A percentile compares a stretch with the other conserved stretches of the same genome.
Evolutionary conservation across 129 eudicot genomes (phyloP).

Genomic region (Helianthus tuberosus): DNA sequence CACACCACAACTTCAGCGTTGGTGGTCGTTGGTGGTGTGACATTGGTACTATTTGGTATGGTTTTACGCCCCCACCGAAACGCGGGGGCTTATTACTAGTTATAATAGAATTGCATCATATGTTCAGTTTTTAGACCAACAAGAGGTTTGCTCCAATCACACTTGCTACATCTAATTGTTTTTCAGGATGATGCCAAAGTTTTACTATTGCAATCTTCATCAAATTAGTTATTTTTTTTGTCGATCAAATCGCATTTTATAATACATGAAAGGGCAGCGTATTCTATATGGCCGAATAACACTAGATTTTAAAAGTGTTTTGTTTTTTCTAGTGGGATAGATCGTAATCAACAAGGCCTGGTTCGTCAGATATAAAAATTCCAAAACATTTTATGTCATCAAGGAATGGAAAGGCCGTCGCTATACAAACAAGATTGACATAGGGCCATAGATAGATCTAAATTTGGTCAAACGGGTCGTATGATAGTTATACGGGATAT

Average conservation of each 20-base stretch:
- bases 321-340: not conserved
- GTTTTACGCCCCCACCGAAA: no score
- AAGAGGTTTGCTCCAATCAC: conserved; percentile 1
- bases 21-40: no score
- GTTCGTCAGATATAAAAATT: not conserved
- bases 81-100: no score
- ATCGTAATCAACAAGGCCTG: not conserved
- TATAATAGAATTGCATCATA: no score
- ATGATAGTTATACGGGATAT: no score
- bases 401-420: not conserved
- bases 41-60: no score
- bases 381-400: not conserved
- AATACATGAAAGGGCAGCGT: not conserved
- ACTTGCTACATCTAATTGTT: not conserved
- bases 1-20: no score
- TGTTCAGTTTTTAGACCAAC: not conserved
- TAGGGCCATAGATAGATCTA: no score
- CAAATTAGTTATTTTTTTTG: not conserved
- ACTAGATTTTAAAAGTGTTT: not conserved
- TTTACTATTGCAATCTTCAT: not conserved
- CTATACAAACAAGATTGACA: no score
- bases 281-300: not conserved
- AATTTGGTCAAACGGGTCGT: no score
- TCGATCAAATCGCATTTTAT: not conserved
- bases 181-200: conserved; percentile 8